Conservation (phyloP, 768 basidiomycete genomes). For the Coprinopsis sp. region DNA sequence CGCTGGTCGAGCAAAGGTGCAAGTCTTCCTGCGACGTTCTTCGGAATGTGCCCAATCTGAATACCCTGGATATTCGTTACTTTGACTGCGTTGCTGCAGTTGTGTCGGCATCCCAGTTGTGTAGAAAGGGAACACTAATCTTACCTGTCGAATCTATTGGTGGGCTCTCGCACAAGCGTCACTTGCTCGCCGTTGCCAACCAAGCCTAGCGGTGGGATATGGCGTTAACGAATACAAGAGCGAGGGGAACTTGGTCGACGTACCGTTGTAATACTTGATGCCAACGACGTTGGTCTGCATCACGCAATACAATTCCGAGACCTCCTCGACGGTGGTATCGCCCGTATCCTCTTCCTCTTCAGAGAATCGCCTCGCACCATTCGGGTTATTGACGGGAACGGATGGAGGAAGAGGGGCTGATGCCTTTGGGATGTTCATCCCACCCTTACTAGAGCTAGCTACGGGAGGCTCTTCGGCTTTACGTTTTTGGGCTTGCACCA, state of each 20-base stretch:
- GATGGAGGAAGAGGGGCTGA: too few relatives aligned
- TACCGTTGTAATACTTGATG: slow-evolving; percentile 76
- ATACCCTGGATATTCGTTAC: slow-evolving; percentile 69
- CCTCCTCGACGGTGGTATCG: slow-evolving; percentile 37
- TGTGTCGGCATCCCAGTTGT: not conserved
- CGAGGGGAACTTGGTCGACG: slow-evolving; percentile 2
- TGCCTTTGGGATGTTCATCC: too few relatives aligned
- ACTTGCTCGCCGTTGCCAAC: slow-evolving; percentile 82
- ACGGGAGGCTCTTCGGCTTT: slow-evolving; percentile 3
- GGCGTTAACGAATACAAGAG: not conserved
- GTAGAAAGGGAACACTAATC: not conserved
- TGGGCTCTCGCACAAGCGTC: slow-evolving; percentile 57
- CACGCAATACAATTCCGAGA: slow-evolving; percentile 56
- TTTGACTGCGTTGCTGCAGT: slow-evolving; percentile 67
- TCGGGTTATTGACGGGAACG: slow-evolving; percentile 2
- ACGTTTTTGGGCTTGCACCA: slow-evolving; percentile 1
- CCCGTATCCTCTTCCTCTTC: slow-evolving; percentile 28
- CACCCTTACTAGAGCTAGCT: slow-evolving; percentile 3
- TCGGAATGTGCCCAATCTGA: slow-evolving; percentile 82
- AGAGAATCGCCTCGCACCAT: slow-evolving; percentile 14
- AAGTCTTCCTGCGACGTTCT: slow-evolving; percentile 50
- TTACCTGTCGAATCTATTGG: slow-evolving; percentile 64
- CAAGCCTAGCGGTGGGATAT: slow-evolving; percentile 42
- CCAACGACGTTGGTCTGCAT: slow-evolving; percentile 68
- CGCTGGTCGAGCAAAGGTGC: slow-evolving; percentile 67